These are phyloP conservation scores for Pythium guiyangense DNA, from an alignment of 352 stramenopile genomes.

Conservation along the genomic window DNA sequence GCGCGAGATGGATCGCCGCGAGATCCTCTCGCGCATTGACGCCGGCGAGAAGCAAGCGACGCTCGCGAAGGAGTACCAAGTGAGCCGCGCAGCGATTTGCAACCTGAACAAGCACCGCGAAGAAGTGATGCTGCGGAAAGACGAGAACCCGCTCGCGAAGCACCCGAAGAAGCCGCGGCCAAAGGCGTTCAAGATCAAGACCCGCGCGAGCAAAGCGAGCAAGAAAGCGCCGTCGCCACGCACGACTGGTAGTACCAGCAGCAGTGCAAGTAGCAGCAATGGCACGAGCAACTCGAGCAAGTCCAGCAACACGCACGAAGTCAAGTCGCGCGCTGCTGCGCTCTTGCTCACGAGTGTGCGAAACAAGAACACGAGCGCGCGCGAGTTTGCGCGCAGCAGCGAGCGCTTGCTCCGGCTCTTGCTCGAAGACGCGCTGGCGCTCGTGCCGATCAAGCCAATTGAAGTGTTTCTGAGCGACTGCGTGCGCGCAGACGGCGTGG, in stretches of 20 bases:
- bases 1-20: conserved; percentile 54
- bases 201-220: conserved; percentile 1
- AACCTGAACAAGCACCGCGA: conserved; percentile 60
- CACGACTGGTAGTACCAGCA: neutral
- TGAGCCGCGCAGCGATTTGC: conserved; percentile 60
- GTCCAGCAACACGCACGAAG: conserved; percentile 23
- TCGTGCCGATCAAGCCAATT: conserved; percentile 30
- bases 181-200: conserved; percentile 12
- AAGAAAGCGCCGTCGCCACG: neutral
- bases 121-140: conserved; percentile 34
- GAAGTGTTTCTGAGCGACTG: conserved; percentile 22
- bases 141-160: conserved; percentile 51
- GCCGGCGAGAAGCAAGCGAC: conserved; percentile 59
- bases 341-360: conserved; percentile 40
- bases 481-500: conserved; percentile 24
- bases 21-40: conserved; percentile 46
- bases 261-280: too few species aligned
- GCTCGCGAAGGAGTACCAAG: conserved; percentile 63
- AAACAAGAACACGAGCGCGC: conserved; percentile 26
- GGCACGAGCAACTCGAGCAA: conserved; percentile 3
- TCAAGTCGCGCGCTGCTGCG: conserved; percentile 32
- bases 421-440: conserved; percentile 46
- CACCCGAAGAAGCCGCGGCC: conserved; percentile 43
- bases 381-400: conserved; percentile 33
- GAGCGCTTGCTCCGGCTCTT: conserved; percentile 46